Evolutionary conservation across 495 filamentous ascomycete genomes (phyloP).

Genomic region (Tuber borchii): DNA sequence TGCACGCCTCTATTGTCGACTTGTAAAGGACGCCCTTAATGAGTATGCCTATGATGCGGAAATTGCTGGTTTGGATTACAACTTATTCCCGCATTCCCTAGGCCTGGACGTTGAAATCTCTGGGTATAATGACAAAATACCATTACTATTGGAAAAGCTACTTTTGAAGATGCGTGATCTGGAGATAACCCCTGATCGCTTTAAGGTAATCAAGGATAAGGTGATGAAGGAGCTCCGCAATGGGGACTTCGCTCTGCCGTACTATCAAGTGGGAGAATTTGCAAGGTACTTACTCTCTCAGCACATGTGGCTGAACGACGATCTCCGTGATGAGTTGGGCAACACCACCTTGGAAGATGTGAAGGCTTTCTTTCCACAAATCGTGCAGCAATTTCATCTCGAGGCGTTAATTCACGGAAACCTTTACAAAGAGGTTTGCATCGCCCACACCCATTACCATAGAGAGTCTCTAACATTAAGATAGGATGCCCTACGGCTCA

Average conservation of each 20-base stretch:
- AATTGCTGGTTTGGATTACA: conserved; percentile 82
- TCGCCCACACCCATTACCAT: not conserved
- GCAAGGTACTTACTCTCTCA: conserved; percentile 71
- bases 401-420: conserved; percentile 89
- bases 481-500: conserved; percentile 74
- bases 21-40: conserved; percentile 80
- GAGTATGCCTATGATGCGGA: conserved; percentile 98
- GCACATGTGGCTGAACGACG: conserved; percentile 70
- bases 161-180: conserved; percentile 79
- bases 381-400: conserved; percentile 77
- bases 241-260: conserved; percentile 79
- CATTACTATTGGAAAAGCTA: conserved; percentile 85
- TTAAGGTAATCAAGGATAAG: conserved; percentile 86
- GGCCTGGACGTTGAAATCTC: conserved; percentile 74
- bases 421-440: conserved; percentile 67
- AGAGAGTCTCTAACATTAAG: not conserved
- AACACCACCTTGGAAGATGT: conserved; percentile 68
- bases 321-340: conserved; percentile 69
- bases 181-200: conserved; percentile 72
- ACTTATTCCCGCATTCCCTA: conserved; percentile 58
- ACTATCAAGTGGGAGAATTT: conserved; percentile 81
- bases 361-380: conserved; percentile 66
- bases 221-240: conserved; percentile 69
- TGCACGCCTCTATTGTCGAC: conserved; percentile 71
- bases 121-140: conserved; percentile 95